A percentile compares a stretch with the other conserved stretches of the same genome.
phyloP scores from a whole-genome alignment of 2,329 filamentous ascomycete genomes.

The Lojkania enalia region DNA sequence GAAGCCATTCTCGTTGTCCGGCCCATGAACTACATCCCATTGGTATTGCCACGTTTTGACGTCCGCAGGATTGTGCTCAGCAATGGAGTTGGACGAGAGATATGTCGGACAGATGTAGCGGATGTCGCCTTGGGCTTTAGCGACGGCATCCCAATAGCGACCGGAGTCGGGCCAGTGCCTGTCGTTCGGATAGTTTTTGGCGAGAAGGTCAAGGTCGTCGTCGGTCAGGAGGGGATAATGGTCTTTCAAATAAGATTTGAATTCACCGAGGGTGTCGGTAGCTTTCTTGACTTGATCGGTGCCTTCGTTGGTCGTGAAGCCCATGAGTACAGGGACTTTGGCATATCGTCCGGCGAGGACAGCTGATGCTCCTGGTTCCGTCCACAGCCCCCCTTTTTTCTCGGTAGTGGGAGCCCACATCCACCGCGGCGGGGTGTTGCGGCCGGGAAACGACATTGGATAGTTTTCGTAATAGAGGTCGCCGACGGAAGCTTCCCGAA shows the following conservation, averaged over 20 bases:
- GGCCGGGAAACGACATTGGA: conserved; percentile 37
- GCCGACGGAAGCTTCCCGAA: conserved; percentile 29
- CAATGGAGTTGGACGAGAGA: conserved; percentile 36
- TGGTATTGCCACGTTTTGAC: conserved; percentile 38
- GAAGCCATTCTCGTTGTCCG: conserved; percentile 35
- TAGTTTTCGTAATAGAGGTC: conserved; percentile 41
- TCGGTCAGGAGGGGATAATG: conserved; percentile 56
- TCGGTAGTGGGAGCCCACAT: conserved; percentile 42
- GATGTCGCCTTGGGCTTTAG: conserved; percentile 40
- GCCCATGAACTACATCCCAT: conserved; percentile 39
- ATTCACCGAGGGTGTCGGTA: conserved; percentile 44
- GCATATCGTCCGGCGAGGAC: conserved; percentile 32
- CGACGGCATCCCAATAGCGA: conserved; percentile 36
- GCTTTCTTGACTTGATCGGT: conserved; percentile 45
- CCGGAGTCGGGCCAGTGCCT: conserved; percentile 40
- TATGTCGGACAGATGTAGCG: conserved; percentile 42
- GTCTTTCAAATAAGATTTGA: conserved; percentile 38
- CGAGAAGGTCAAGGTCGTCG: conserved; percentile 48
- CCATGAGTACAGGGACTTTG: conserved; percentile 37
- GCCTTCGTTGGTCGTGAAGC: conserved; percentile 45
- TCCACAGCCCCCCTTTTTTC: conserved; percentile 33
- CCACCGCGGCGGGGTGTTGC: conserved; percentile 37
- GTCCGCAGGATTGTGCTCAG: conserved; percentile 27
- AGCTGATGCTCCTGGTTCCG: conserved; percentile 30
- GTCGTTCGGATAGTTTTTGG: conserved; percentile 36